A percentile compares a stretch with the other conserved stretches of the same genome.
Evolutionary conservation across 179 eudicot species (phyloP).

Genomic region (Nepenthes alata): DNA sequence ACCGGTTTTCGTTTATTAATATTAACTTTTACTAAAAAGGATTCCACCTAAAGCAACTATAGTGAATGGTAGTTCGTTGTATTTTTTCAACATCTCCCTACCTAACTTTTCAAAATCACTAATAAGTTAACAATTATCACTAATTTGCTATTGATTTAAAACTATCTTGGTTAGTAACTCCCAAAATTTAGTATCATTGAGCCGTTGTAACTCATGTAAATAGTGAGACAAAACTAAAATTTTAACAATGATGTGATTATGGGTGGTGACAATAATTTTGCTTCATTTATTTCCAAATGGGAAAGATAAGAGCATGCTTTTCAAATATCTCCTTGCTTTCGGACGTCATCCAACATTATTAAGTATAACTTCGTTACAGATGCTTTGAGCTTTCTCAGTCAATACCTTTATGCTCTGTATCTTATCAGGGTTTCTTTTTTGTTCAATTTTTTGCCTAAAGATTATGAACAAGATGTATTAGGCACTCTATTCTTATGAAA

Average conservation of each 20-base stretch:
- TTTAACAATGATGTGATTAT: constrained; percentile 20
- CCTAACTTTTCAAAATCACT: too few relatives aligned
- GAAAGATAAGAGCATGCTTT: constrained; percentile 19
- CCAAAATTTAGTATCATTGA: too few relatives aligned
- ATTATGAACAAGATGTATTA: constrained; percentile 2
- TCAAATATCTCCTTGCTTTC: constrained; percentile 29
- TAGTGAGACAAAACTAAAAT: constrained; percentile 13
- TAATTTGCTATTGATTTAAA: too few relatives aligned
- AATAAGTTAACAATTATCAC: too few relatives aligned
- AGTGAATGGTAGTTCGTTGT: too few relatives aligned
- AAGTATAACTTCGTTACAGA: constrained; percentile 11
- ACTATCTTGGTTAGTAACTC: too few relatives aligned
- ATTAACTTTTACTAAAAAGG: too few relatives aligned
- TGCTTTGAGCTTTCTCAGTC: constrained; percentile 19
- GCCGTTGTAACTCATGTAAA: constrained; percentile 14
- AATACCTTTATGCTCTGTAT: constrained; percentile 9
- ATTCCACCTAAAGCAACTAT: too few relatives aligned
- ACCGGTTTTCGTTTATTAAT: neutral
- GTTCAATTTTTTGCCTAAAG: constrained; percentile 8
- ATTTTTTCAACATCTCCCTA: too few relatives aligned
- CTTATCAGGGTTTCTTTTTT: constrained; percentile 3
- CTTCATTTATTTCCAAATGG: constrained; percentile 21
- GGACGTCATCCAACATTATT: constrained; percentile 31
- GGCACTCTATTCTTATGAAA: too few relatives aligned
- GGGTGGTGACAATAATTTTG: constrained; percentile 43